phyloP scores from a whole-genome alignment of 2,329 filamentous ascomycete genomes.

The Colletotrichum cereale region DNA sequence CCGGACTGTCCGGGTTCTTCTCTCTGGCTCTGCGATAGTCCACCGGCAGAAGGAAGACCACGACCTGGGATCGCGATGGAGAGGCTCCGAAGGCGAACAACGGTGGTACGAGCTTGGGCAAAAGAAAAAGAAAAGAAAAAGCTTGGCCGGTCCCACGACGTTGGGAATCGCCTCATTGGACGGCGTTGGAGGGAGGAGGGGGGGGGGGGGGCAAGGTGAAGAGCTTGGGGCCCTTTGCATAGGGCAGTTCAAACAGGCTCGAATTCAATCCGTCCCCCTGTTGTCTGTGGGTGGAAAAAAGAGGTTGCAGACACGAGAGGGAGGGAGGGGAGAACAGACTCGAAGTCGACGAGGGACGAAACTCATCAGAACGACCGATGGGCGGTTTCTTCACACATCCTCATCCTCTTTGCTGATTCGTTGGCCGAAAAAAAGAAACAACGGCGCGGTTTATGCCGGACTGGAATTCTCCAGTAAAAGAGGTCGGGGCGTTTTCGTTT shows the following conservation, averaged over 20 bases:
- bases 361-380: not conserved
- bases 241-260: constrained; percentile 8
- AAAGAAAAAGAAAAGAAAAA: too few species aligned
- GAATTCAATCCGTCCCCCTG: constrained; percentile 4
- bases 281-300: constrained; percentile 23
- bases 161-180: not conserved
- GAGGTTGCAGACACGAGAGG: not conserved
- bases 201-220: too few species aligned
- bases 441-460: constrained; percentile 27
- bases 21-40: not conserved
- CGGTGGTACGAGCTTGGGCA: too few species aligned
- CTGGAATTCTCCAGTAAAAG: not conserved
- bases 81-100: too few species aligned
- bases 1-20: too few species aligned
- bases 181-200: too few species aligned
- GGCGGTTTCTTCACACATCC: too few species aligned
- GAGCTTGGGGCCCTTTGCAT: constrained; percentile 27
- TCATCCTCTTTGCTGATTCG: not conserved
- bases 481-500: not conserved
- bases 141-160: not conserved
- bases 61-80: too few species aligned
- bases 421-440: not conserved
- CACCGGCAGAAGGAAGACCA: too few species aligned
- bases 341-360: not conserved
- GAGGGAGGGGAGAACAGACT: not conserved